Percentiles rank a stretch among this genome's conserved stretches.
Evolutionary conservation across 495 filamentous ascomycete genomes (phyloP).

Genomic region (Aspergillus nanangensis): DNA sequence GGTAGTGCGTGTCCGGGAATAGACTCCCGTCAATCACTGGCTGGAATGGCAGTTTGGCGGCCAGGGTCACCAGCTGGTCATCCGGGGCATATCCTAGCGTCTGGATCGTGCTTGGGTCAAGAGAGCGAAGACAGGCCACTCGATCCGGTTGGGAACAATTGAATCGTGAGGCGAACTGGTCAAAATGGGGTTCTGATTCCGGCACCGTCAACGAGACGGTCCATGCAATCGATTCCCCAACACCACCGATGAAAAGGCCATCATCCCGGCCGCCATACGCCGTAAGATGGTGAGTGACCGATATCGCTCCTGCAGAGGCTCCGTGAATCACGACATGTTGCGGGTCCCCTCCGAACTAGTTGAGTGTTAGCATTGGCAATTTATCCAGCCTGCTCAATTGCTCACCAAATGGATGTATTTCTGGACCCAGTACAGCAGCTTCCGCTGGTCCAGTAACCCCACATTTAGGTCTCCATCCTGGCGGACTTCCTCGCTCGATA

Average conservation of each 20-base stretch:
- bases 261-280: conserved; percentile 52
- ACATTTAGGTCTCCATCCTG: conserved; percentile 49
- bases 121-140: conserved; percentile 51
- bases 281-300: conserved; percentile 59
- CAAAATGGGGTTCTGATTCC: conserved; percentile 58
- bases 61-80: no score
- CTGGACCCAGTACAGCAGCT: conserved; percentile 60
- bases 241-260: conserved; percentile 54
- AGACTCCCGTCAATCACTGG: conserved; percentile 55
- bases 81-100: no score
- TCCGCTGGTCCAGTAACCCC: conserved; percentile 64
- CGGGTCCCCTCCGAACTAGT: conserved; percentile 66
- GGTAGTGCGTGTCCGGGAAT: conserved; percentile 50
- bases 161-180: conserved; percentile 47
- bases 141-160: conserved; percentile 41
- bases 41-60: no score
- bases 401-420: conserved; percentile 43
- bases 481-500: conserved; percentile 56
- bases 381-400: no score
- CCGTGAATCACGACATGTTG: conserved; percentile 64
- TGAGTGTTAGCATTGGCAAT: no score
- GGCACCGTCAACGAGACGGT: conserved; percentile 51
- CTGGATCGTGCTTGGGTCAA: conserved; percentile 44
- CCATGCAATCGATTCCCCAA: conserved; percentile 59
- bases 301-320: conserved; percentile 61